A percentile compares a stretch with the other conserved stretches of the same genome.
These are phyloP conservation scores for Oryza meyeriana DNA, from an alignment of 176 grass and related monocot genomes.

Conservation along the genomic window DNA sequence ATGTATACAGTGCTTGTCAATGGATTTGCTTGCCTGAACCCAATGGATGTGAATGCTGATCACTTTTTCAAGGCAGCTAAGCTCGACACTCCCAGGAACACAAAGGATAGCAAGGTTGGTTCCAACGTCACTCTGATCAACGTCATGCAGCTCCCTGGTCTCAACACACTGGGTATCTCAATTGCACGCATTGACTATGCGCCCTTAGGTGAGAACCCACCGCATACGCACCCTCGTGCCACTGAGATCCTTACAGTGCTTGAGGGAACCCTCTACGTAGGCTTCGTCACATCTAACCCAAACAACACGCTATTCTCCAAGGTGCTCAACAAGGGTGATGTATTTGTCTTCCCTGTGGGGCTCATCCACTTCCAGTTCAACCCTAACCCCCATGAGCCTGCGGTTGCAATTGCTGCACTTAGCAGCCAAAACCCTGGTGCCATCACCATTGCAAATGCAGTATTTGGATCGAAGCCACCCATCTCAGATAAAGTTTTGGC, in stretches of 20 bases:
- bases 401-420: background rate
- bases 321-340: conserved; percentile 31
- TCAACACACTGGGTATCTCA: background rate
- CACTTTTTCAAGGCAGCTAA: background rate
- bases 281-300: conserved; percentile 19
- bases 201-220: background rate
- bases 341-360: background rate
- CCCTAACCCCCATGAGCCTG: background rate
- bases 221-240: conserved; percentile 11
- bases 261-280: conserved; percentile 20
- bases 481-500: background rate
- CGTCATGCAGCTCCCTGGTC: too few species aligned
- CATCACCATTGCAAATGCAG: conserved; percentile 5
- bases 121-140: background rate
- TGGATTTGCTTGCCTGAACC: background rate
- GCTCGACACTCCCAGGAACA: background rate
- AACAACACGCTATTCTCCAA: conserved; percentile 17
- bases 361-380: conserved; percentile 33
- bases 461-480: conserved; percentile 23
- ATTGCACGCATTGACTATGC: background rate
- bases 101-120: background rate
- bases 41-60: background rate
- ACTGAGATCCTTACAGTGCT: conserved; percentile 19
- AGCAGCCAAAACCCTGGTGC: conserved; percentile 10
- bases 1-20: background rate